phyloP scores from a whole-genome alignment of 805 yeast genomes.

The Teunomyces lycoperdinae region DNA sequence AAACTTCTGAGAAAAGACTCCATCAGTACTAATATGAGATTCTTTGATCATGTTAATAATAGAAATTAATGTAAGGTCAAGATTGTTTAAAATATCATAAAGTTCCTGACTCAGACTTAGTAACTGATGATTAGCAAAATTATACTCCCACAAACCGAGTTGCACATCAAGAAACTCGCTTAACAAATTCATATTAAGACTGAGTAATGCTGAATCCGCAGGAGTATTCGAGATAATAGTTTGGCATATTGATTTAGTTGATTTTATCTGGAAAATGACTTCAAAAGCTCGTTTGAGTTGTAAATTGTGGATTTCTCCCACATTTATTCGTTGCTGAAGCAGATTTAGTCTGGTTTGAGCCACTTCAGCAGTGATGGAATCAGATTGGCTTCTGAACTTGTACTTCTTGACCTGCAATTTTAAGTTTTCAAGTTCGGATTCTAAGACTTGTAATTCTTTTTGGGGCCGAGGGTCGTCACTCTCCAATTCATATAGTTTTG shows the following conservation, averaged over 20 bases:
- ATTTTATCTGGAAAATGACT: background rate
- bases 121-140: constrained; percentile 4
- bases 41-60: background rate
- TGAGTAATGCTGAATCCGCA: background rate
- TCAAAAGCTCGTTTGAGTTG: background rate
- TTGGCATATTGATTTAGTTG: background rate
- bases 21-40: background rate
- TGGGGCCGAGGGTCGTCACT: background rate
- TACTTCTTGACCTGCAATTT: constrained; percentile 14
- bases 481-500: constrained; percentile 18
- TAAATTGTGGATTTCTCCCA: background rate
- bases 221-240: background rate
- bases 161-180: background rate
- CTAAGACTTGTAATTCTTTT: background rate
- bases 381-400: constrained; percentile 8
- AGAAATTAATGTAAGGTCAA: background rate
- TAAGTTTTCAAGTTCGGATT: constrained; percentile 13
- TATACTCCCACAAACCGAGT: constrained; percentile 11
- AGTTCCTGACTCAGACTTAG: background rate
- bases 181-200: background rate
- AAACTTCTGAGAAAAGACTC: background rate
- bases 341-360: constrained; percentile 10
- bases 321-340: constrained; percentile 5
- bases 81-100: background rate
- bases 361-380: constrained; percentile 10